phyloP scores from a whole-genome alignment of 2,329 filamentous ascomycete species.

The Pseudocercospora cruenta region DNA sequence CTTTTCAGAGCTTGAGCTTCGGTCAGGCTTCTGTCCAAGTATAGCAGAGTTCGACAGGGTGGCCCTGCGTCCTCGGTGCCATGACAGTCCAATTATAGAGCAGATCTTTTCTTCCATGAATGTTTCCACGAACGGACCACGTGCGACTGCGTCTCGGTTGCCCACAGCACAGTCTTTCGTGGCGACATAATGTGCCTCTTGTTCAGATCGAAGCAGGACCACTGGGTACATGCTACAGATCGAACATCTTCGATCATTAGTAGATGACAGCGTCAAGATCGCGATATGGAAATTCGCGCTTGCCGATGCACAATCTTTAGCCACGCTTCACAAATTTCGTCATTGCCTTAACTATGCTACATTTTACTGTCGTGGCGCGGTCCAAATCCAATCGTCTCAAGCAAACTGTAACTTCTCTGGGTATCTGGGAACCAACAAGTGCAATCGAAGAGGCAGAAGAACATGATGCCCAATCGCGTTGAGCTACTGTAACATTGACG shows the following conservation, averaged over 20 bases:
- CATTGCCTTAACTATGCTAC: background rate
- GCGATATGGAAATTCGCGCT: background rate
- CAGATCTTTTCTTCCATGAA: background rate
- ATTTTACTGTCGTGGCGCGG: background rate
- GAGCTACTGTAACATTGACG: background rate
- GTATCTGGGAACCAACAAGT: conserved; percentile 8
- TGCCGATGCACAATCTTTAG: background rate
- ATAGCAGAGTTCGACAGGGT: conserved; percentile 5
- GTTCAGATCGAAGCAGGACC: background rate
- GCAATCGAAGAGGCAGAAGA: background rate
- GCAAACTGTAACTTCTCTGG: background rate
- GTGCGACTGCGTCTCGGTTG: background rate
- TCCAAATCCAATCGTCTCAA: conserved; percentile 1
- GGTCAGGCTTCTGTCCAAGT: background rate
- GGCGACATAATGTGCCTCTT: background rate
- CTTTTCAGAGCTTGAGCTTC: background rate
- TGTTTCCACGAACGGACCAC: background rate
- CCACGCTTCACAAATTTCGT: background rate
- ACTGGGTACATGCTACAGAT: too few species aligned
- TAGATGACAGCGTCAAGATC: background rate
- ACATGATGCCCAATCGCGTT: background rate
- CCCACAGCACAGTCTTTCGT: background rate
- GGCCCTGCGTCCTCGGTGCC: background rate
- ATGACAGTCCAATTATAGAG: conserved; percentile 2
- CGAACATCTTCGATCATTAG: background rate